Percentiles rank a stretch among this genome's conserved stretches.
Conservation (phyloP, 2,329 filamentous ascomycete genomes). For the Cytospora schulzeri region DNA sequence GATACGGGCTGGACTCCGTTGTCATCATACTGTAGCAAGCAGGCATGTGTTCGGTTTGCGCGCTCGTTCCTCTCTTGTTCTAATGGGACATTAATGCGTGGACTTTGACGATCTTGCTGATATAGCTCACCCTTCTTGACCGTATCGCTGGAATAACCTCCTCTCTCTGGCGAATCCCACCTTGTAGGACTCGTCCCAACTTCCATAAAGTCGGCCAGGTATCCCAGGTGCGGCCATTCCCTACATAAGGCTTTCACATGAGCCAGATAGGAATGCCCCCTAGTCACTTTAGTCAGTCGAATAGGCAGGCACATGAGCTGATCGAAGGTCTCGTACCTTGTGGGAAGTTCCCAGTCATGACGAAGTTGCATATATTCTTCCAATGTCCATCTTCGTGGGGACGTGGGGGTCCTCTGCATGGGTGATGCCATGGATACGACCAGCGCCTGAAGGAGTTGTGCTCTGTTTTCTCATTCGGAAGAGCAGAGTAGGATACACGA, state of each 20-base stretch:
- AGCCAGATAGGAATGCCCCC: not conserved
- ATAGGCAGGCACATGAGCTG: not conserved
- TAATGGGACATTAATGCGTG: not conserved
- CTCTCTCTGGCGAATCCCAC: not conserved
- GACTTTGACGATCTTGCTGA: not conserved
- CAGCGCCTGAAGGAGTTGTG: not conserved
- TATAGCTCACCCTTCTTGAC: not conserved
- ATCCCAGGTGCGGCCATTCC: not conserved
- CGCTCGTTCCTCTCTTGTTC: not conserved
- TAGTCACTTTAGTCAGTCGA: not conserved
- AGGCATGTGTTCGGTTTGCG: not conserved
- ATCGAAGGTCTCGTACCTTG: not conserved
- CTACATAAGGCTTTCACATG: not conserved
- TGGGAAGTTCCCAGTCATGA: not conserved
- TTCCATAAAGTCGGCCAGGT: slow-evolving; percentile 5
- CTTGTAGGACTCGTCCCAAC: not conserved
- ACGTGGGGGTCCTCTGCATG: not conserved
- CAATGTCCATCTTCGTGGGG: not conserved
- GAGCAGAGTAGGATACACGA: not conserved
- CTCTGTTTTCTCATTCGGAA: not conserved
- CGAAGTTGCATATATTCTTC: not conserved
- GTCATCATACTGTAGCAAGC: not conserved
- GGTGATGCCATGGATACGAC: not conserved
- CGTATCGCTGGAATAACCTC: not conserved
- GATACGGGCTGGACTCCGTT: not conserved